These are phyloP conservation scores for Cladorrhinum sp. DNA, from an alignment of 2,329 filamentous ascomycete species.

Conservation along the genomic window DNA sequence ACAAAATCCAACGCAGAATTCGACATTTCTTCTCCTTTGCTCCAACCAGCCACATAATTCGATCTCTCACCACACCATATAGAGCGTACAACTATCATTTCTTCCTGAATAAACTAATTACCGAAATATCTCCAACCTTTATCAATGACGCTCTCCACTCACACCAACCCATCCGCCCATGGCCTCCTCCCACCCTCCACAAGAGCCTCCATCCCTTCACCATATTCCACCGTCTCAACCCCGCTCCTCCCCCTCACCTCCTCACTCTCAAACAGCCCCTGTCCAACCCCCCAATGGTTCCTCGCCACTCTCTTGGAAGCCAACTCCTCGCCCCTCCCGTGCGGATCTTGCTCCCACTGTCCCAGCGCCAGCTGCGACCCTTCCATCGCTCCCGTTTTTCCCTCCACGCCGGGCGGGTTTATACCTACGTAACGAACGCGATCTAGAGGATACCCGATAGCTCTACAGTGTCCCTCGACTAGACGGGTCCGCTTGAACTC, in stretches of 20 bases:
- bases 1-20: too few species aligned
- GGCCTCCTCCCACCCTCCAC: constrained; percentile 36
- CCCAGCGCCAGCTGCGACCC: constrained; percentile 43
- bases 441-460: constrained; percentile 52
- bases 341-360: constrained; percentile 52
- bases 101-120: too few species aligned
- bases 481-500: constrained; percentile 66
- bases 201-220: constrained; percentile 40
- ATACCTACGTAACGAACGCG: constrained; percentile 57
- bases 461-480: constrained; percentile 60
- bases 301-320: constrained; percentile 47
- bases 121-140: too few species aligned
- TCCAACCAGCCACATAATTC: too few species aligned
- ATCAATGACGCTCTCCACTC: too few species aligned
- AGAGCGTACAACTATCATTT: too few species aligned
- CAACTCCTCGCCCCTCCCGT: constrained; percentile 45
- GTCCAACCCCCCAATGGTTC: constrained; percentile 48
- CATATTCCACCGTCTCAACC: constrained; percentile 36
- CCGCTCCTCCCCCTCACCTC: constrained; percentile 37
- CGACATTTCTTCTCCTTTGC: too few species aligned
- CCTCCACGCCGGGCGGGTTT: constrained; percentile 54
- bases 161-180: constrained; percentile 35
- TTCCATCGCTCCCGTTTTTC: constrained; percentile 40
- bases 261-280: constrained; percentile 43
- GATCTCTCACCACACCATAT: too few species aligned